Percentiles rank a stretch among this genome's conserved stretches.
Evolutionary conservation across 2,329 filamentous ascomycete genomes (phyloP).

Genomic region (Tolypocladium sp.): DNA sequence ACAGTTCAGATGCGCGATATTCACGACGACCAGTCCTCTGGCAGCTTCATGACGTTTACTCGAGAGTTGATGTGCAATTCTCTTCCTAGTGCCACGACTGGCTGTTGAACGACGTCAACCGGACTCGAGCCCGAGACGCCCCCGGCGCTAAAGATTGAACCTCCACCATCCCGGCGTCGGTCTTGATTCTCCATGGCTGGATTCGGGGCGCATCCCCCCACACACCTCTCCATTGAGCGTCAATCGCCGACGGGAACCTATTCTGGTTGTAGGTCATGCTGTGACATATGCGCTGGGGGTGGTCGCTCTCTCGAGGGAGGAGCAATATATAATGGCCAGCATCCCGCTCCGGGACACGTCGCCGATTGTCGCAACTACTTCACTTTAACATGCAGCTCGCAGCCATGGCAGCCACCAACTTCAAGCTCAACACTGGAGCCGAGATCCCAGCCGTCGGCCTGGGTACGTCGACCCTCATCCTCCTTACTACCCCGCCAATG

Average conservation of each 20-base stretch:
- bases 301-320: background rate
- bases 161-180: slow-evolving; percentile 1
- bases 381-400: background rate
- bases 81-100: background rate
- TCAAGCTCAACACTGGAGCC: slow-evolving; percentile 56
- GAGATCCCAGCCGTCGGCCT: slow-evolving; percentile 56
- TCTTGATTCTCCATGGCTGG: slow-evolving; percentile 10
- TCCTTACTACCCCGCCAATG: background rate
- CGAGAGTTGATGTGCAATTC: background rate
- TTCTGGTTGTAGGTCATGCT: background rate
- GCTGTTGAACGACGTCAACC: too few species aligned
- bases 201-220: background rate
- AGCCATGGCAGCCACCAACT: slow-evolving; percentile 21
- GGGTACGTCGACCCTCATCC: slow-evolving; percentile 29
- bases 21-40: background rate
- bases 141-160: background rate
- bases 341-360: background rate
- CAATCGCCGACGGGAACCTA: slow-evolving; percentile 5
- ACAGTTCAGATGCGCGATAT: background rate
- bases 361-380: background rate
- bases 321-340: background rate
- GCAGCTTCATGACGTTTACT: background rate
- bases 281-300: background rate
- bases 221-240: background rate
- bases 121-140: background rate